These are phyloP conservation scores for Mallotus repandus DNA, from an alignment of 441 rosid genomes.

Conservation along the genomic window DNA sequence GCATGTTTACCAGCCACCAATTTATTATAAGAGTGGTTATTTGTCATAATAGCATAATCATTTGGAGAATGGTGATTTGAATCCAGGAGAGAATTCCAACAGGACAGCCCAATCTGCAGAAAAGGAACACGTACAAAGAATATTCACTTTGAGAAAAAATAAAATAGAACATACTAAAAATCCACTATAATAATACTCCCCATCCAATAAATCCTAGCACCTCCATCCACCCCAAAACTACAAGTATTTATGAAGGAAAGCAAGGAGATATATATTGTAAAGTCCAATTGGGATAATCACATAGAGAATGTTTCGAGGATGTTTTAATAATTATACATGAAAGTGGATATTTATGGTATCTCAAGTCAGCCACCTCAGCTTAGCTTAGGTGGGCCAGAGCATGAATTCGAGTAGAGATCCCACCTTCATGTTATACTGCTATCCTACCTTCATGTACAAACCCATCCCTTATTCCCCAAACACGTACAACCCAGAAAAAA, in stretches of 20 bases:
- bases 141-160: not conserved
- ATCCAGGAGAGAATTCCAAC: conserved; percentile 68
- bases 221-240: not conserved
- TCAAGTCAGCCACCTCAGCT: not conserved
- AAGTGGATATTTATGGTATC: not conserved
- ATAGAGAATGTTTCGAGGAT: not conserved
- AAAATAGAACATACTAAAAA: not conserved
- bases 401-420: not conserved
- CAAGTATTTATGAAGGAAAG: not conserved
- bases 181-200: not conserved
- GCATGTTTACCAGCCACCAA: conserved; percentile 65
- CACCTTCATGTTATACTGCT: not conserved
- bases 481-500: not conserved
- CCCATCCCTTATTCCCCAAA: not conserved
- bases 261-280: not conserved
- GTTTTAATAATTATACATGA: not conserved
- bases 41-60: conserved; percentile 62
- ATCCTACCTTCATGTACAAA: not conserved
- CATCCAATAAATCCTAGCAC: not conserved
- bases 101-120: conserved; percentile 64
- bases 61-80: conserved; percentile 58
- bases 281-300: conserved; percentile 3
- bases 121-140: not conserved
- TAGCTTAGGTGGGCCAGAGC: not conserved
- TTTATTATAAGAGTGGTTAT: conserved; percentile 62